Evolutionary conservation across 2,329 filamentous ascomycete genomes (phyloP), one percentile per base, ranked within the genome.

Genomic region (Camillea tinctor): DNA sequence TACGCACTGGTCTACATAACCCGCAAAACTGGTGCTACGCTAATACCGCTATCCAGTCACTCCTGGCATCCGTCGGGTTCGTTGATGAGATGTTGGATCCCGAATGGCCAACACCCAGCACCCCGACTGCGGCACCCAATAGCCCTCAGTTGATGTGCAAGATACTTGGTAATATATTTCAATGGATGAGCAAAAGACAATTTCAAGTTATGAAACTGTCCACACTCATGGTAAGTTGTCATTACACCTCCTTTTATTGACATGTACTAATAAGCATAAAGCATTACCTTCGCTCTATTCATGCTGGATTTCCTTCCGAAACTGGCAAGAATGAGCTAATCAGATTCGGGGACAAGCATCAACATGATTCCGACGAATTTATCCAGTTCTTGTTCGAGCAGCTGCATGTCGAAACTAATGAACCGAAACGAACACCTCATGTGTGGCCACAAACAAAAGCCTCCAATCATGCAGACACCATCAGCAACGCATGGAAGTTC

Each of bases 301-400:
- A 89, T 67, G 60, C 64, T 21, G 74, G 74, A 55, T 71, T 71
- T 30, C 55, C 22, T 61, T 0, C 2, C 1, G 50, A 26, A 20
- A 26, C 22, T 0, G 11, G 17, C 1, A n/a, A 6, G 1, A 13
- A 44, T 1, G 48, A 9, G 19, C 11, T 21, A 13, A 11, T 63
- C 20, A 65, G 84, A 6, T 95, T 93, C 78, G 91, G 88, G 15
- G 88, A 91, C 49, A 81, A 82, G 22, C 79, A 86, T 54, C 94
- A 98, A 72, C 95, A 98, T 75, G 95, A 99, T 71, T 90, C 93
- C 1, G 90, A 93, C 65, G 95, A 98, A 69, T 96, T 96, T 67
- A 88, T 94, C 66, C 87, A 88, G 52, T 97, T 96, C 71, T 75
- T 97, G 23, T 82, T 96, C 44, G 88, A 91, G 56, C 88, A 90